Evolutionary conservation across 169 alveolate genomes (phyloP).

Genomic region (Blepharisma undulans): DNA sequence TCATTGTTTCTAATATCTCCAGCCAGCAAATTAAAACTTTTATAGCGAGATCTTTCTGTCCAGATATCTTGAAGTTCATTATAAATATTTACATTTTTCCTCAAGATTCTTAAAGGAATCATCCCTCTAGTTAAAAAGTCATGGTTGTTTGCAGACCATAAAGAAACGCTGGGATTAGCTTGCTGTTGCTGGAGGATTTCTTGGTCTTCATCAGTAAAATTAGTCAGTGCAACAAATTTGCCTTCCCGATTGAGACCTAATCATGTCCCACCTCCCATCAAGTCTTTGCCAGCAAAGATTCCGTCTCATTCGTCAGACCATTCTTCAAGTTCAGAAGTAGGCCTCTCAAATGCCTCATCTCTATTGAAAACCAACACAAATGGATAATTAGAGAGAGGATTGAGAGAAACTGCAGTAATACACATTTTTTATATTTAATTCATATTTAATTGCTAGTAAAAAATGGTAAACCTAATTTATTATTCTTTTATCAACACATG

Average conservation of each 20-base stretch:
- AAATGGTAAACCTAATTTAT: too few species aligned
- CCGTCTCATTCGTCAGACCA: conserved; percentile 13
- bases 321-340: background rate
- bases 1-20: background rate
- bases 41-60: background rate
- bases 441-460: too few species aligned
- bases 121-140: conserved; percentile 15
- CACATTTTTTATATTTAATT: background rate
- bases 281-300: background rate
- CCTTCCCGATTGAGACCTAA: background rate
- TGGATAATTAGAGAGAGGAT: background rate
- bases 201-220: background rate
- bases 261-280: conserved; percentile 25
- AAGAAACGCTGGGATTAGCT: background rate
- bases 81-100: background rate
- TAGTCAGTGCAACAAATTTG: background rate
- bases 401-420: background rate
- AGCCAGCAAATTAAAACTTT: conserved; percentile 4
- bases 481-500: too few species aligned
- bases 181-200: background rate
- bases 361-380: background rate
- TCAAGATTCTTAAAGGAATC: background rate
- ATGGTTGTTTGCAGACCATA: background rate
- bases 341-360: conserved; percentile 30
- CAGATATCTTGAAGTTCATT: background rate